Evolutionary conservation across 164 flowering plant genomes (phyloP).

Genomic region (Vitis rupestris): DNA sequence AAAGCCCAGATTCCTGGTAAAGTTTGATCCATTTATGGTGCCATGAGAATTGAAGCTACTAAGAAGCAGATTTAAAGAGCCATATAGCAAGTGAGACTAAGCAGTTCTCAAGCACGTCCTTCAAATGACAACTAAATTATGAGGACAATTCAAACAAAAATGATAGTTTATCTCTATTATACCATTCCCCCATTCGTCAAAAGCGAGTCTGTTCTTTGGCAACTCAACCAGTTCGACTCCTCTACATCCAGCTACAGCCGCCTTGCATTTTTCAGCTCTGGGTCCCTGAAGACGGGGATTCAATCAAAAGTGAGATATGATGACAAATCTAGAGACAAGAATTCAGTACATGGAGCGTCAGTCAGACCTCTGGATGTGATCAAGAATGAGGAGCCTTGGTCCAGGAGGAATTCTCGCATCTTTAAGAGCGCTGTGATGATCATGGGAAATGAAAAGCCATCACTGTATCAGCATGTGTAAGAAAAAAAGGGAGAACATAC

Average conservation of each 20-base stretch:
- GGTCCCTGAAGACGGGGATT: conserved; percentile 39
- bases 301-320: conserved; percentile 2
- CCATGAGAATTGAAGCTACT: too few species aligned
- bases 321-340: neutral
- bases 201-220: too few species aligned
- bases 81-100: too few species aligned
- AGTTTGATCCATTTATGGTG: too few species aligned
- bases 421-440: conserved; percentile 74
- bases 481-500: neutral
- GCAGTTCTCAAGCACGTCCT: too few species aligned
- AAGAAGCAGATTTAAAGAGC: too few species aligned
- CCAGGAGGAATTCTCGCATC: conserved; percentile 95
- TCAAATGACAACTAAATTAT: too few species aligned
- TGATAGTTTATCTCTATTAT: too few species aligned
- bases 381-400: conserved; percentile 90
- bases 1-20: too few species aligned
- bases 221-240: neutral
- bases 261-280: conserved; percentile 40
- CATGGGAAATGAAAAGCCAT: conserved; percentile 3
- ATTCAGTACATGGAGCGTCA: neutral
- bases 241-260: neutral
- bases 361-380: conserved; percentile 70
- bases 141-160: too few species aligned
- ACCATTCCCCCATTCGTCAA: too few species aligned
- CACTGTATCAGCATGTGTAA: neutral